Evolutionary conservation across 176 grass and related monocot species (phyloP).

Genomic region (Urochloa ruziziensis): DNA sequence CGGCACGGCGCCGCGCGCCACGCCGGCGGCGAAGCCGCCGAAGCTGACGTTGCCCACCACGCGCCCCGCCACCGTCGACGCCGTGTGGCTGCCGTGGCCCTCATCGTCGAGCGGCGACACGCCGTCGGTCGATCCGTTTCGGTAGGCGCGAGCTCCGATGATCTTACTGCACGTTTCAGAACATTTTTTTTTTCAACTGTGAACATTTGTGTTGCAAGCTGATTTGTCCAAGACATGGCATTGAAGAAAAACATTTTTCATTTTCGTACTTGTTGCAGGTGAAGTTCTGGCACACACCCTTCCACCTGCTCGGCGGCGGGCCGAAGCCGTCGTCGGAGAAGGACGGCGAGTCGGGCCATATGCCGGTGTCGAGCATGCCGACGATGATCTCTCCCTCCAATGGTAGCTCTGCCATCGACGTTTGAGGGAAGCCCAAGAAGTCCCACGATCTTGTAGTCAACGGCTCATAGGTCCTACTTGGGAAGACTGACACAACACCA

Average conservation of each 20-base stretch:
- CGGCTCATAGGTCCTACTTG: neutral
- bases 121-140: neutral
- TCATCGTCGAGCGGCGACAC: neutral
- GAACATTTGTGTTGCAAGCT: no score
- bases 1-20: neutral
- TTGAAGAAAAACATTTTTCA: neutral
- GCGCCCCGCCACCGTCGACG: neutral
- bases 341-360: conserved; percentile 44
- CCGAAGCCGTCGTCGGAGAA: conserved; percentile 44
- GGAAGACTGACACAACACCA: conserved; percentile 41
- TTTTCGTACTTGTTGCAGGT: conserved; percentile 39
- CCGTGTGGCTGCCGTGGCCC: neutral
- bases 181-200: neutral
- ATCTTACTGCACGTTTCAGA: neutral
- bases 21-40: neutral
- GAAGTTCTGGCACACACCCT: conserved; percentile 37
- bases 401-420: neutral
- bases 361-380: conserved; percentile 43
- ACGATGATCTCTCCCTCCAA: conserved; percentile 42
- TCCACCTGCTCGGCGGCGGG: conserved; percentile 44
- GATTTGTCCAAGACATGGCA: no score
- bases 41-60: neutral
- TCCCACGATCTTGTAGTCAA: conserved; percentile 60
- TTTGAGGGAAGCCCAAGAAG: conserved; percentile 31
- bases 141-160: neutral